Evolutionary conservation across 1,284 basidiomycete genomes (phyloP).

Genomic region (Moniliella sp.): DNA sequence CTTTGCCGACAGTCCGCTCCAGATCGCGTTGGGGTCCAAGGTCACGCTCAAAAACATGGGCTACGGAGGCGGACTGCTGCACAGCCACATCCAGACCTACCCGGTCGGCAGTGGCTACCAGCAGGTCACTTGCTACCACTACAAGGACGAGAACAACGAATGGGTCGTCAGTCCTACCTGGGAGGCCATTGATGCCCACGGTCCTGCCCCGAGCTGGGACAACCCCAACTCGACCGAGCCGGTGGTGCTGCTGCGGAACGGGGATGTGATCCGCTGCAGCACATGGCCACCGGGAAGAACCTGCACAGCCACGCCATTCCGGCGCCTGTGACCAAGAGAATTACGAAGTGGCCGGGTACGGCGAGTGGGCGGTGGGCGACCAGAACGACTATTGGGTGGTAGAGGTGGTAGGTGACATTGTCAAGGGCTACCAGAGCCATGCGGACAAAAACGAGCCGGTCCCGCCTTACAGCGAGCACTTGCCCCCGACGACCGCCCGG

Average conservation of each 20-base stretch:
- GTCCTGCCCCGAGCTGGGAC: neutral
- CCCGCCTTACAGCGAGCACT: too few species aligned
- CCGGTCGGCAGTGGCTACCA: slow-evolving; percentile 82
- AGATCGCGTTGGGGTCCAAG: slow-evolving; percentile 71
- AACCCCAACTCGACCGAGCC: slow-evolving; percentile 11
- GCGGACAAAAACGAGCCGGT: too few species aligned
- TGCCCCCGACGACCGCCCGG: slow-evolving; percentile 41
- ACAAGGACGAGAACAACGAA: slow-evolving; percentile 93
- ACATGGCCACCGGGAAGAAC: slow-evolving; percentile 61
- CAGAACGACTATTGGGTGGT: slow-evolving; percentile 73
- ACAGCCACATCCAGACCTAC: slow-evolving; percentile 84
- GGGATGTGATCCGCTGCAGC: slow-evolving; percentile 62
- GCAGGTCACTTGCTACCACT: slow-evolving; percentile 96
- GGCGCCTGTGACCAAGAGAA: slow-evolving; percentile 75
- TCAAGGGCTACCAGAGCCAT: slow-evolving; percentile 34
- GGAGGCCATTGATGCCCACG: slow-evolving; percentile 36
- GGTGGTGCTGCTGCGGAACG: slow-evolving; percentile 48
- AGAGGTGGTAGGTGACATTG: slow-evolving; percentile 68
- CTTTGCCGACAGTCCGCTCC: slow-evolving; percentile 58
- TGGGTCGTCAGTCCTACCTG: slow-evolving; percentile 63
- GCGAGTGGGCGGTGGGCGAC: slow-evolving; percentile 67
- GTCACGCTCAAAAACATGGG: slow-evolving; percentile 91
- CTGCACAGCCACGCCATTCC: slow-evolving; percentile 75
- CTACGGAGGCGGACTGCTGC: slow-evolving; percentile 82
- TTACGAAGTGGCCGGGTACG: slow-evolving; percentile 78